Evolutionary conservation across 2,329 filamentous ascomycete genomes (phyloP).

Genomic region (Paramyrothecium sp.): DNA sequence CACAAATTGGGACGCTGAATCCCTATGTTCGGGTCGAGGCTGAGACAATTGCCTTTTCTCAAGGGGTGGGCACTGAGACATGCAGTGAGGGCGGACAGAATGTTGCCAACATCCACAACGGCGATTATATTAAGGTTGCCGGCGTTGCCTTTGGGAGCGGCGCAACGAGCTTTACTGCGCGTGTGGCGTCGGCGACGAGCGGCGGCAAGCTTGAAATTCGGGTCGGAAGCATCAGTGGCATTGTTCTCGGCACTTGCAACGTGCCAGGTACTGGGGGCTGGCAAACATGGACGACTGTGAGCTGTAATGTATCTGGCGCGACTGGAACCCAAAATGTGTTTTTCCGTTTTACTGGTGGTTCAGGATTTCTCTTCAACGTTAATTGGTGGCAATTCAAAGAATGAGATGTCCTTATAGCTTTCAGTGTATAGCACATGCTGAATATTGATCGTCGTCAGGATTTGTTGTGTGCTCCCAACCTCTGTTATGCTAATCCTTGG

Average conservation of each 20-base stretch:
- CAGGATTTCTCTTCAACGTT: constrained; percentile 17
- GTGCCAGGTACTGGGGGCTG: constrained; percentile 24
- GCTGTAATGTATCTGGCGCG: constrained; percentile 15
- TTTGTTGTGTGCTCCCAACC: too few species aligned
- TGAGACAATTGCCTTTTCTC: constrained; percentile 26
- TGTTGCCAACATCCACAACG: constrained; percentile 22
- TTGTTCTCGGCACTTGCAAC: constrained; percentile 21
- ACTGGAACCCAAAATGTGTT: constrained; percentile 18
- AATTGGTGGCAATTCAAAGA: constrained; percentile 23
- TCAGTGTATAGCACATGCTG: too few species aligned
- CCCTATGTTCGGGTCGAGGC: constrained; percentile 24
- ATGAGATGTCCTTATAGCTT: too few species aligned
- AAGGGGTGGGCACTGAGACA: constrained; percentile 17
- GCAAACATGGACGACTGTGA: constrained; percentile 19
- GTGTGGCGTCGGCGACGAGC: constrained; percentile 20
- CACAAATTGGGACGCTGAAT: constrained; percentile 21
- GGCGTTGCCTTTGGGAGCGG: constrained; percentile 26
- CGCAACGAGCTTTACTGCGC: constrained; percentile 18
- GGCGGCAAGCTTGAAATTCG: constrained; percentile 25
- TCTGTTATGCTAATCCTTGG: too few species aligned
- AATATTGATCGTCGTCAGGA: too few species aligned
- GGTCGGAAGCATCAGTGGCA: constrained; percentile 19
- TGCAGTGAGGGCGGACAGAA: constrained; percentile 21
- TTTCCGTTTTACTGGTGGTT: constrained; percentile 17
- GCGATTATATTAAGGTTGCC: constrained; percentile 29